A percentile compares a stretch with the other conserved stretches of the same genome.
Evolutionary conservation across 352 stramenopile genomes (phyloP).

Genomic region (Pythium rishiriense): DNA sequence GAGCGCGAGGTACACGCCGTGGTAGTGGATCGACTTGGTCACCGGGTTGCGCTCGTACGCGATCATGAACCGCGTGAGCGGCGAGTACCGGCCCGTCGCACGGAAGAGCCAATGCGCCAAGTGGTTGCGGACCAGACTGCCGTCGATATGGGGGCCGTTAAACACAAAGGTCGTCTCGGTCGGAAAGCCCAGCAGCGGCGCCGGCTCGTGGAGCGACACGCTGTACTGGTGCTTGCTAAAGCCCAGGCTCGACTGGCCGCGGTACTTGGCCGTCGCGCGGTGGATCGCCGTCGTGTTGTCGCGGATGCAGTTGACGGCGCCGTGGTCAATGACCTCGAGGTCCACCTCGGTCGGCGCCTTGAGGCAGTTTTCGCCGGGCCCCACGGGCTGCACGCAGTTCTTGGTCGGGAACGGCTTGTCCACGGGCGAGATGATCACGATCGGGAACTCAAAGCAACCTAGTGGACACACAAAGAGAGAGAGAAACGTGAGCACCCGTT

Average conservation of each 20-base stretch:
- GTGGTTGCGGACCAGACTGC: slow-evolving; percentile 76
- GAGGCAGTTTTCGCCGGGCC: slow-evolving; percentile 67
- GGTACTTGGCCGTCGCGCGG: slow-evolving; percentile 60
- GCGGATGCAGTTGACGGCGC: slow-evolving; percentile 48
- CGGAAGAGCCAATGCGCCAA: slow-evolving; percentile 78
- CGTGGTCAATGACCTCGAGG: slow-evolving; percentile 66
- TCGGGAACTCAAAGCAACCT: slow-evolving; percentile 66
- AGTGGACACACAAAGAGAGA: slow-evolving; percentile 14
- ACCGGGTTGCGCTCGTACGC: slow-evolving; percentile 51
- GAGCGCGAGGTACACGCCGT: slow-evolving; percentile 66
- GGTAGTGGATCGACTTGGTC: slow-evolving; percentile 36
- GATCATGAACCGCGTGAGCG: slow-evolving; percentile 55
- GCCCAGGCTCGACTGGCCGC: slow-evolving; percentile 72
- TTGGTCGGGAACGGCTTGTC: slow-evolving; percentile 49
- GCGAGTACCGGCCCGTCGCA: slow-evolving; percentile 62
- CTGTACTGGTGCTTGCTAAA: slow-evolving; percentile 80
- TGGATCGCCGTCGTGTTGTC: slow-evolving; percentile 38
- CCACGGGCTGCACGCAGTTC: slow-evolving; percentile 61
- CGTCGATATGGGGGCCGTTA: slow-evolving; percentile 75
- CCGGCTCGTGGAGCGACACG: slow-evolving; percentile 52
- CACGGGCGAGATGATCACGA: slow-evolving; percentile 62
- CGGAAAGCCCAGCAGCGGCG: slow-evolving; percentile 56
- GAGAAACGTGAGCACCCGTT: not conserved
- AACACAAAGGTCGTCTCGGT: slow-evolving; percentile 64
- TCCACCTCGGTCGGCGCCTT: slow-evolving; percentile 47